These are phyloP conservation scores for Chaetomium strumarium DNA, from an alignment of 2,329 filamentous ascomycete species.

Conservation along the genomic window DNA sequence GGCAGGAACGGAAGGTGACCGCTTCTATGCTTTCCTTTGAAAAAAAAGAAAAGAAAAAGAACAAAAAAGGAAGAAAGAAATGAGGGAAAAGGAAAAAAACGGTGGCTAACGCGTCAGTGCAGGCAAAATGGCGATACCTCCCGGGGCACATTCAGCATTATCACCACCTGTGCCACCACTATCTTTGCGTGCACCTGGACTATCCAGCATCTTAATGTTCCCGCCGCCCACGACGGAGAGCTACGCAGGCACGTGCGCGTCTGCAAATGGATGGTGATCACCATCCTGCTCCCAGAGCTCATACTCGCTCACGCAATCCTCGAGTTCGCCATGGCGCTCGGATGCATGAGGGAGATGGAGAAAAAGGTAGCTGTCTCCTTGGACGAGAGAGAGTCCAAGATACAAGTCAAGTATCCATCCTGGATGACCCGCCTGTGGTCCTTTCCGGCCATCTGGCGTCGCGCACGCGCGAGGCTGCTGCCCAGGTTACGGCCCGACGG, in stretches of 20 bases:
- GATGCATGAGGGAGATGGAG: background rate
- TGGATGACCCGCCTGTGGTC: background rate
- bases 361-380: background rate
- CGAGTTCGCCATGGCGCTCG: background rate
- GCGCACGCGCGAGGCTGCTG: no score
- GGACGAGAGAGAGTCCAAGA: background rate
- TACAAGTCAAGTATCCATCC: background rate
- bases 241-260: background rate
- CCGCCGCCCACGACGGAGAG: background rate
- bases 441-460: background rate
- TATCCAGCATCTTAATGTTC: no score
- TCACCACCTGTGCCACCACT: no score
- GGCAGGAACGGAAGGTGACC: background rate
- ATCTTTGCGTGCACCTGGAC: no score
- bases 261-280: conserved; percentile 2
- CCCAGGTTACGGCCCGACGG: no score
- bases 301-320: conserved; percentile 1
- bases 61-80: no score
- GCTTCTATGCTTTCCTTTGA: no score
- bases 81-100: no score
- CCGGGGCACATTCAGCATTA: no score
- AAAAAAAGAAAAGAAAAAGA: no score
- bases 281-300: conserved; percentile 1
- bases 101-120: background rate
- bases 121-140: background rate